Evolutionary conservation across 805 yeast genomes (phyloP), one percentile per base, ranked within the genome.

Genomic region (Henningerozyma blattae): DNA sequence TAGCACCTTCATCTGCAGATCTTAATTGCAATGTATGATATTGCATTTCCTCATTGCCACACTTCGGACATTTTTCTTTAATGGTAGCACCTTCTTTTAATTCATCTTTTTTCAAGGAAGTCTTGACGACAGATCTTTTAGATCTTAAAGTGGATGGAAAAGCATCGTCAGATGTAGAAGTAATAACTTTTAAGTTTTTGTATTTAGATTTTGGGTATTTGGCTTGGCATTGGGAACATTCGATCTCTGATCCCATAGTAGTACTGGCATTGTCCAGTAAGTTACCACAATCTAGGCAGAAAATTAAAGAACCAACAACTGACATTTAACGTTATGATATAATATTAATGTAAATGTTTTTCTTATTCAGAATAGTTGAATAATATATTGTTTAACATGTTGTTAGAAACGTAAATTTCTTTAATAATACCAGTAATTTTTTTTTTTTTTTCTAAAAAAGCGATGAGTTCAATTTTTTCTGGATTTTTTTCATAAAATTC

Each of bases 1-100:
- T 91, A 19, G 98, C 94, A 70, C 98, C 99, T 70, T 91, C 99
- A 69, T 91, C 99, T 1, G 98, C 99, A 35, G 95, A 82, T 63
- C 99, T 77, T 48, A 91, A 70, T 61, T 91, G 99, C 46, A 91
- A 66, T 4, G 98, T 91, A 54, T 91, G 97, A 57, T 89, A 91
- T 56, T 78, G 87, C 98, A 93, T 93, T 60, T 91, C 96, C 53
- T 91, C 96, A 60, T 87, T 73, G 32, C 94, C 95, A 72, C 98
- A 91, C 59, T 87, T 76, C n/a, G 97, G 97, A 68, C 99, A 91
- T 54, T 82, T 87, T 59, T 91, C 99, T 57, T 87, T 82, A 57
- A 91, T 91, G 10, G 93, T 81, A 27, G 98, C 98, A 42, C 97
- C 98, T 40, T 86, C 96, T 39, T 78, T 94, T 30, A 83, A 61